Percentiles rank a stretch among this genome's conserved stretches.
These are phyloP conservation scores for Rozella allomycis DNA, from an alignment of 371 early-diverging fungal genomes.

Conservation along the genomic window DNA sequence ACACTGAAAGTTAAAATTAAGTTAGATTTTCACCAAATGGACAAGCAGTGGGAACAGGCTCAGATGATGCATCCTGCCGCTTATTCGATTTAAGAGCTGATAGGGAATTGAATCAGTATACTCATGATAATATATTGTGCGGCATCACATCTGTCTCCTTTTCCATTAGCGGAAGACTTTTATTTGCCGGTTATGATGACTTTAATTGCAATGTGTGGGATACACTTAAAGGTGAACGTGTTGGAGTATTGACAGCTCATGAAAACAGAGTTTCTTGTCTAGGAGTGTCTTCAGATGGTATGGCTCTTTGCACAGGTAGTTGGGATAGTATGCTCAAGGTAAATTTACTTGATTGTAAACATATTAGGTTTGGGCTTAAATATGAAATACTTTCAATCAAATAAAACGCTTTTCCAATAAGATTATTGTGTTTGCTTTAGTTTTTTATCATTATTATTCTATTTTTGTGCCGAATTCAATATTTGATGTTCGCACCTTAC, in stretches of 20 bases:
- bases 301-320: slow-evolving; percentile 90
- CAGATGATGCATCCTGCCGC: slow-evolving; percentile 89
- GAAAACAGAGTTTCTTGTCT: slow-evolving; percentile 91
- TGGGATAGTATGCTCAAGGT: slow-evolving; percentile 87
- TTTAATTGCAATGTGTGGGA: slow-evolving; percentile 96
- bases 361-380: no score
- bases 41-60: slow-evolving; percentile 85
- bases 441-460: no score
- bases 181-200: slow-evolving; percentile 95
- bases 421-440: no score
- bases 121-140: slow-evolving; percentile 79
- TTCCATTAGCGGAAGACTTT: slow-evolving; percentile 71
- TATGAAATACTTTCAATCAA: no score
- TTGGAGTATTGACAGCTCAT: slow-evolving; percentile 80
- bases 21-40: slow-evolving; percentile 86
- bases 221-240: slow-evolving; percentile 76
- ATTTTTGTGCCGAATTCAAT: no score
- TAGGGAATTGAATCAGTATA: slow-evolving; percentile 79
- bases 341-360: no score
- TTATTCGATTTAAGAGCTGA: slow-evolving; percentile 90
- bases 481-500: no score
- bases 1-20: background rate
- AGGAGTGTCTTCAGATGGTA: slow-evolving; percentile 82
- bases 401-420: no score
- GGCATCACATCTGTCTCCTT: slow-evolving; percentile 91